phyloP scores from a whole-genome alignment of 495 filamentous ascomycete species.

The Penicillium diatomitis region DNA sequence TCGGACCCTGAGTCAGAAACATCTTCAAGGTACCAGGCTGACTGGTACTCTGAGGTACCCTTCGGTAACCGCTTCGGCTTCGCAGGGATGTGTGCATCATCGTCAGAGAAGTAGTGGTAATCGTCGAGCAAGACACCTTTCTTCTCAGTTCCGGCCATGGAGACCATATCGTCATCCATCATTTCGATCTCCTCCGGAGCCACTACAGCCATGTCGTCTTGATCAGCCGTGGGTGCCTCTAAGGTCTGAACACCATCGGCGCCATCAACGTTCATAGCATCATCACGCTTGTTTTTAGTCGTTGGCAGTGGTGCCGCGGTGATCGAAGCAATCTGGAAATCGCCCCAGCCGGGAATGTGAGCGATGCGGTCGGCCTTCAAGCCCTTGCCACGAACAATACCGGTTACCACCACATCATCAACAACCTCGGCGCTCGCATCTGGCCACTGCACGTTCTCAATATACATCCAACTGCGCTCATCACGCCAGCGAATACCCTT shows the following conservation, averaged over 20 bases:
- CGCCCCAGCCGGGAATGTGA: conserved; percentile 89
- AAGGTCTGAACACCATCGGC: conserved; percentile 44
- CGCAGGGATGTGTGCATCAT: conserved; percentile 54
- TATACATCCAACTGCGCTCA: conserved; percentile 86
- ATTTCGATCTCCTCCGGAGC: conserved; percentile 78
- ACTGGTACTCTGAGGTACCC: conserved; percentile 88
- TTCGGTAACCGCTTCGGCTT: conserved; percentile 70
- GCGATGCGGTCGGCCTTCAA: conserved; percentile 84
- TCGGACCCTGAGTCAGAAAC: conserved; percentile 83
- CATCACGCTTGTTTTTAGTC: conserved; percentile 46
- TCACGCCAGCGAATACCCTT: conserved; percentile 93
- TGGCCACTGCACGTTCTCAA: conserved; percentile 70
- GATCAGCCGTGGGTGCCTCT: conserved; percentile 61
- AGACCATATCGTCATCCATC: conserved; percentile 55
- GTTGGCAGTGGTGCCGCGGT: conserved; percentile 54
- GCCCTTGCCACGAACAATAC: conserved; percentile 75
- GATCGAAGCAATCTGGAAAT: conserved; percentile 89
- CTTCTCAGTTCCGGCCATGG: conserved; percentile 46
- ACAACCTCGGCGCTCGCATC: conserved; percentile 35
- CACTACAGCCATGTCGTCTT: conserved; percentile 71
- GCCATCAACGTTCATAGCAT: conserved; percentile 62
- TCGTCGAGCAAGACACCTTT: conserved; percentile 88
- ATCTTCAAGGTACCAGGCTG: conserved; percentile 86
- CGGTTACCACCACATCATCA: conserved; percentile 64
- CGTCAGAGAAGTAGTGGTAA: conserved; percentile 96